phyloP scores from a whole-genome alignment of 768 basidiomycete species.

The Thelephora ganbajun region DNA sequence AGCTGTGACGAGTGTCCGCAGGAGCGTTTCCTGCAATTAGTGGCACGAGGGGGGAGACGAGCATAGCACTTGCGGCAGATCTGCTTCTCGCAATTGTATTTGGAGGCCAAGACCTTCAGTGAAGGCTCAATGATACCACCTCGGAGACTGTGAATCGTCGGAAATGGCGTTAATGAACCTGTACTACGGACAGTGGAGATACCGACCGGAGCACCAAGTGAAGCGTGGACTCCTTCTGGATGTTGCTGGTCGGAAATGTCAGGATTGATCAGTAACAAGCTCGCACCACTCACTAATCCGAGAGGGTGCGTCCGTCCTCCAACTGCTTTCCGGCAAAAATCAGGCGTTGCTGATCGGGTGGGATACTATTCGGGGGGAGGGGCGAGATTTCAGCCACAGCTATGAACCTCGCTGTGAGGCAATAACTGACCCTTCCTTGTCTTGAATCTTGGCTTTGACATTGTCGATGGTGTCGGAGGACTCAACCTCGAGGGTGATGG shows the following conservation, averaged over 20 bases:
- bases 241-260: conserved; percentile 34
- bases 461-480: conserved; percentile 95
- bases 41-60: conserved; percentile 96
- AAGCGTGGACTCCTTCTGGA: conserved; percentile 96
- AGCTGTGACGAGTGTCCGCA: conserved; percentile 88
- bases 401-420: neutral
- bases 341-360: conserved; percentile 88
- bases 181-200: neutral
- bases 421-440: conserved; percentile 51
- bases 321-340: conserved; percentile 98
- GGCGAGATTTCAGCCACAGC: neutral
- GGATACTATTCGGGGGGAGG: conserved; percentile 39
- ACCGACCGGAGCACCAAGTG: conserved; percentile 90
- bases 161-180: conserved; percentile 4
- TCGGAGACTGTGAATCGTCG: conserved; percentile 49
- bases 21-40: conserved; percentile 95
- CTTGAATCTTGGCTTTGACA: conserved; percentile 75
- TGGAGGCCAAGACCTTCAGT: conserved; percentile 89
- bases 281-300: conserved; percentile 42
- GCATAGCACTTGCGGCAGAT: conserved; percentile 99
- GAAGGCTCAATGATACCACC: conserved; percentile 99
- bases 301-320: conserved; percentile 92
- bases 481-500: conserved; percentile 98
- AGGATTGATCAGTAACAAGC: no score
- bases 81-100: conserved; percentile 99